Conservation (phyloP, 2,329 filamentous ascomycete species). For the Mycosphaerella sp. region DNA sequence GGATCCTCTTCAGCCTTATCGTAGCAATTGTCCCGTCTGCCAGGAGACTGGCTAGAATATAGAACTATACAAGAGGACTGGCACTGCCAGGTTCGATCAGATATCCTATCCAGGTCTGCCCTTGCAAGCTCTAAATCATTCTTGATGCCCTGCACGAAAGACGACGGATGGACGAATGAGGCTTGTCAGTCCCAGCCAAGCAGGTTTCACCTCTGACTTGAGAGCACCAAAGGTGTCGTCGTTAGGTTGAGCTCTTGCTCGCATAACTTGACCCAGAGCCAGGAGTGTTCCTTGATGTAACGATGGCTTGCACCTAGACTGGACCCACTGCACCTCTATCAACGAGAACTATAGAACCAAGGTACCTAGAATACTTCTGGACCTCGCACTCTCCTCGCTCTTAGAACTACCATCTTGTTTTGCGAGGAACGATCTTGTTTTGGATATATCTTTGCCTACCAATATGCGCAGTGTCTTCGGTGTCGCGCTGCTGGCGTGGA, state of each 20-base stretch:
- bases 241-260: conserved; percentile 6
- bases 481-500: conserved; percentile 15
- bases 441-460: background rate
- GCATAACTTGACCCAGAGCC: background rate
- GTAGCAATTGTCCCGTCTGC: background rate
- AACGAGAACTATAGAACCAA: background rate
- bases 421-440: background rate
- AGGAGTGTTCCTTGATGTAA: conserved; percentile 7
- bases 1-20: conserved; percentile 1
- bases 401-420: background rate
- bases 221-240: conserved; percentile 1
- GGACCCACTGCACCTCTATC: background rate
- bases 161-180: conserved; percentile 10
- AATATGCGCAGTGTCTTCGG: conserved; percentile 12
- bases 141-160: conserved; percentile 1
- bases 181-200: conserved; percentile 3
- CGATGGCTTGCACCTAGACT: conserved; percentile 11
- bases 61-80: no score
- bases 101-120: background rate
- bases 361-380: background rate
- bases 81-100: no score
- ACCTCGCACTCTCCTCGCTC: background rate
- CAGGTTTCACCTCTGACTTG: conserved; percentile 1
- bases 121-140: conserved; percentile 10
- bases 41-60: background rate